A percentile compares a stretch with the other conserved stretches of the same genome.
phyloP scores from a whole-genome alignment of 176 grass and related monocot species.

The Pontederia paniculata region DNA sequence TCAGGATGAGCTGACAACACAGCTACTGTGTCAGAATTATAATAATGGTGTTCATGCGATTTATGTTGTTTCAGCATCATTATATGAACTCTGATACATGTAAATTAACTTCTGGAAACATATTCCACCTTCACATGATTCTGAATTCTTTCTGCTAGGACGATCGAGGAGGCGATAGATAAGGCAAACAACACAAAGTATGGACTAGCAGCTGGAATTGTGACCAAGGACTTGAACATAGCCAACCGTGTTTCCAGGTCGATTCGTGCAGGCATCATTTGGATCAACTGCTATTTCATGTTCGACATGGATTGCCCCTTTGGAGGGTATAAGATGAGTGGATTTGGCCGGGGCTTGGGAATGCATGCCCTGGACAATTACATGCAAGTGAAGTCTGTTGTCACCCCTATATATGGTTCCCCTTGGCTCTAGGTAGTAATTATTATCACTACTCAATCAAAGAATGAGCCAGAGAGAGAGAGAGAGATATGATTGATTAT shows the following conservation, averaged over 20 bases:
- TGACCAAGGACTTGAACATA: conserved; percentile 7
- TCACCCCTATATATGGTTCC: conserved; percentile 5
- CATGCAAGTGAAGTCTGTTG: conserved; percentile 5
- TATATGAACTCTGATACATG: too few species aligned
- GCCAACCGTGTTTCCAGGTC: conserved; percentile 8
- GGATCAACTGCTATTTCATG: conserved; percentile 3
- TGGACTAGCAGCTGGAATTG: conserved; percentile 9
- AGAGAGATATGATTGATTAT: too few species aligned
- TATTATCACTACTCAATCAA: too few species aligned
- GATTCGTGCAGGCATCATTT: conserved; percentile 5
- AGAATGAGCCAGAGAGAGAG: too few species aligned
- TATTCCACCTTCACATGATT: background rate
- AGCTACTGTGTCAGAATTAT: too few species aligned
- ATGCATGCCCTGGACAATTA: conserved; percentile 10
- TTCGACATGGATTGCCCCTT: background rate
- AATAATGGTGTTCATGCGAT: too few species aligned
- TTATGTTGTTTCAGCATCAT: too few species aligned
- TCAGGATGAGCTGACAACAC: too few species aligned
- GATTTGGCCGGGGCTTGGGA: conserved; percentile 5
- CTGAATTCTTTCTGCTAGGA: background rate
- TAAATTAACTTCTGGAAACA: too few species aligned
- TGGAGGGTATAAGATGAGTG: conserved; percentile 13
- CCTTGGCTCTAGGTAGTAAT: conserved; percentile 12
- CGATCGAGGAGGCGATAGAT: conserved; percentile 7
- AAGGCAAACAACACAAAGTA: conserved; percentile 4